phyloP scores from a whole-genome alignment of 768 basidiomycete genomes.

The Lactarius sp. region DNA sequence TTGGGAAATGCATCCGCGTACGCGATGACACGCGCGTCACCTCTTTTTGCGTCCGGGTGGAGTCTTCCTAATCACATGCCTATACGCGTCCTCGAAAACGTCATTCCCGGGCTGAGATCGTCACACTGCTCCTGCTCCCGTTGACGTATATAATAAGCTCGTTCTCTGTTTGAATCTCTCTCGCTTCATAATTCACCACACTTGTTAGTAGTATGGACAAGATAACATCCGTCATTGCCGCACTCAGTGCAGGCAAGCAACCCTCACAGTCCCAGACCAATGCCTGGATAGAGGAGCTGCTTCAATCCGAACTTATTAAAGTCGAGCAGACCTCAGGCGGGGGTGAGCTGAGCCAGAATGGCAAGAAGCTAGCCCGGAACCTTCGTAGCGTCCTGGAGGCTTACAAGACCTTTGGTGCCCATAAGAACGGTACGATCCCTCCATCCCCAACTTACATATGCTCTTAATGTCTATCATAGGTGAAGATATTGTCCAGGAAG shows the following conservation, averaged over 20 bases:
- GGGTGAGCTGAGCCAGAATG: slow-evolving; percentile 50
- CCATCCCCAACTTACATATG: not conserved
- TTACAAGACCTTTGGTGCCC: slow-evolving; percentile 47
- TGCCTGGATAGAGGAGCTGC: slow-evolving; percentile 50
- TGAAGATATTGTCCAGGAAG: slow-evolving; percentile 61
- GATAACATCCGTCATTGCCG: slow-evolving; percentile 56
- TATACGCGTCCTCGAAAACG: slow-evolving; percentile 3
- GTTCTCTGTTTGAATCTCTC: not conserved
- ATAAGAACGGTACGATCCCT: slow-evolving; percentile 51
- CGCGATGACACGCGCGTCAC: not conserved
- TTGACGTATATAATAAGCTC: not conserved
- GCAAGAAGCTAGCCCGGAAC: slow-evolving; percentile 46
- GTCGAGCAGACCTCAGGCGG: slow-evolving; percentile 37
- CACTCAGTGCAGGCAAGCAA: slow-evolving; percentile 65
- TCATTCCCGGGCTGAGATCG: not conserved
- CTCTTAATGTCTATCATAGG: slow-evolving; percentile 35
- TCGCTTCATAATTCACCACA: not conserved
- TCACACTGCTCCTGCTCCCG: not conserved
- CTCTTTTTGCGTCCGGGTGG: not conserved
- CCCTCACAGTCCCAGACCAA: slow-evolving; percentile 57
- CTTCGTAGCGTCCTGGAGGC: slow-evolving; percentile 51
- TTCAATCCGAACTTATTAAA: slow-evolving; percentile 44
- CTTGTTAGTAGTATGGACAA: slow-evolving; percentile 48
- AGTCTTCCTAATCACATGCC: slow-evolving; percentile 1
- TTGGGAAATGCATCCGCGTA: not conserved